Evolutionary conservation across 352 stramenopile genomes (phyloP), one percentile per base, ranked within the genome.

Genomic region (Globisporangium paddicum): DNA sequence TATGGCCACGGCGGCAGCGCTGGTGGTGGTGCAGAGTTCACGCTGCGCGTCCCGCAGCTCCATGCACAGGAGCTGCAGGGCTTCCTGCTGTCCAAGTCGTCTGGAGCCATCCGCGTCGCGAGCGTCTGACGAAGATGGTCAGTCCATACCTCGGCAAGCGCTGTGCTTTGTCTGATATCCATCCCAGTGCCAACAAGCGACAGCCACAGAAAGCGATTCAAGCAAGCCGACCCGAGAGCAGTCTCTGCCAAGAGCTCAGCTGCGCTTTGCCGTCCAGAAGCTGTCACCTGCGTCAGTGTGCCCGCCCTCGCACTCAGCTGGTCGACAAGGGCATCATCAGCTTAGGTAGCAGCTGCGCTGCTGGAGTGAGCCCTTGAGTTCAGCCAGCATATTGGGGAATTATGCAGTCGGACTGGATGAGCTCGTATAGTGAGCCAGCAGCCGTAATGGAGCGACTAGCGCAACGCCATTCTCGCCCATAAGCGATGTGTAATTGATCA

Each of bases 61-160:
- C 67, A 71, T 25, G 50, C 28, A 0, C 58, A 67, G 6, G 65
- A 69, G 49, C 69, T 89, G 32, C 23, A 57, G 3, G 62, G 47
- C 6, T 79, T 86, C 30, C 35, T 89, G 10, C 57, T 58, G 23
- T 76, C 72, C 3, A 80, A 72, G 46, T 89, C 79, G 35, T 75
- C 76, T 25, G 79, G 79, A 41, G 32, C 50, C 28, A 69, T 81
- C 25, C 51, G 21, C 30, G 38, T 64, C 13, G 32, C 54, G 40
- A 19, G 46, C 13, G 48, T 19, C 5, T 63, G 47, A 58, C 0
- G 30, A 8, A 10, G 10, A 8, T 16, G n/a, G 7, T 10, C 7
- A 18, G 30, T 5, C 34, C 19, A 46, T 2, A 37, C 8, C 35
- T 23, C 14, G 21, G 4, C 14, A 2, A 41, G 35, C 35, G 35